Evolutionary conservation across 1,284 basidiomycete genomes (phyloP).

Genomic region (Fereydounia khargensis): DNA sequence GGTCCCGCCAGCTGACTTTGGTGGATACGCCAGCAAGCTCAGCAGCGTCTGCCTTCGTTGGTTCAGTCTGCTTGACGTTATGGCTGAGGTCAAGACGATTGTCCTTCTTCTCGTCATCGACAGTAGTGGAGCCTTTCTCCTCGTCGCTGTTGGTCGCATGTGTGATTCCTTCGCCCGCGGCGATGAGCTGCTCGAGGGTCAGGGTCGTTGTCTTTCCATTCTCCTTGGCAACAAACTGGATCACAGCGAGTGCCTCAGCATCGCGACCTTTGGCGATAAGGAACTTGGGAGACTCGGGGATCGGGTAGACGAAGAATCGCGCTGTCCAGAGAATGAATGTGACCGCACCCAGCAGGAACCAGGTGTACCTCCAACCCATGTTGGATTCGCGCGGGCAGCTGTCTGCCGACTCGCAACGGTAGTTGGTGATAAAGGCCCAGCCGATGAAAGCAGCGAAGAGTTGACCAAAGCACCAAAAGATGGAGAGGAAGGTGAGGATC

Average conservation of each 20-base stretch:
- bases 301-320: slow-evolving; percentile 58
- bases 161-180: slow-evolving; percentile 37
- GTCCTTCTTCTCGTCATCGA: slow-evolving; percentile 60
- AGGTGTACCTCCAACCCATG: slow-evolving; percentile 67
- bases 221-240: slow-evolving; percentile 69
- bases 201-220: slow-evolving; percentile 62
- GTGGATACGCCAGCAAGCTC: slow-evolving; percentile 16
- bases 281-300: slow-evolving; percentile 68
- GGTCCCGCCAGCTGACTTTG: background rate
- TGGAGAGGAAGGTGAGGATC: slow-evolving; percentile 67
- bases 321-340: slow-evolving; percentile 50
- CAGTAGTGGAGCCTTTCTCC: slow-evolving; percentile 61
- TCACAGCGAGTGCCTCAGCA: slow-evolving; percentile 68
- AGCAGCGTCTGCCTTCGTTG: slow-evolving; percentile 2
- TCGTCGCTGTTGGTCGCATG: slow-evolving; percentile 51
- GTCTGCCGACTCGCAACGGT: slow-evolving; percentile 45
- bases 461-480: slow-evolving; percentile 69
- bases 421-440: slow-evolving; percentile 62
- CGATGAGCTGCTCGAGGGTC: slow-evolving; percentile 37
- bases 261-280: slow-evolving; percentile 72
- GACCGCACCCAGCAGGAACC: slow-evolving; percentile 59
- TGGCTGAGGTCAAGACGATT: background rate
- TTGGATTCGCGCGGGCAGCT: slow-evolving; percentile 62
- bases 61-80: background rate
- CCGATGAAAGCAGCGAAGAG: slow-evolving; percentile 57